Conservation (phyloP, 2,329 filamentous ascomycete species). For the Nemania sp. region DNA sequence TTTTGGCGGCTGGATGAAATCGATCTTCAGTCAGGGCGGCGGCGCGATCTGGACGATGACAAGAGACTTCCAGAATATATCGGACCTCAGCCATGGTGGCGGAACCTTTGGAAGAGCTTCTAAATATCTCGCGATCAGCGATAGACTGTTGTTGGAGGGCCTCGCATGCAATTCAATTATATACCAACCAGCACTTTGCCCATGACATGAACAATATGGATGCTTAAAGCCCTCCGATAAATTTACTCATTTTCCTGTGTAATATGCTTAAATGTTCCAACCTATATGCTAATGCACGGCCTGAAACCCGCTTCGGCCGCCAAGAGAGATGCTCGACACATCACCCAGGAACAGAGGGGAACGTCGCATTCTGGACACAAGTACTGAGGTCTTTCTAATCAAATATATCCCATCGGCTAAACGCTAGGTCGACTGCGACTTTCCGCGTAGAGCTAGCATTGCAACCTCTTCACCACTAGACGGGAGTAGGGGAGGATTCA, state of each 20-base stretch:
- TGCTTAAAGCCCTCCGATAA: not conserved
- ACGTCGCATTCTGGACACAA: conserved; percentile 8
- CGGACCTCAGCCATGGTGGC: conserved; percentile 47
- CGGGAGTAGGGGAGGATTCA: not conserved
- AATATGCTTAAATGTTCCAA: not conserved
- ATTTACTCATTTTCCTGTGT: too few species aligned
- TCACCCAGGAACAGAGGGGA: conserved; percentile 17
- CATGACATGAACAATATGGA: not conserved
- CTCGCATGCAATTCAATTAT: not conserved
- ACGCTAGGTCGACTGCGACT: conserved; percentile 1
- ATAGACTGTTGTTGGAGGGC: not conserved
- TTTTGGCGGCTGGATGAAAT: conserved; percentile 57
- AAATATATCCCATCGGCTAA: conserved; percentile 24
- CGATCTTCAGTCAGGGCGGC: conserved; percentile 60
- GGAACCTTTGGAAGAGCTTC: conserved; percentile 48
- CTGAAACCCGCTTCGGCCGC: not conserved
- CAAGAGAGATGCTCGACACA: not conserved
- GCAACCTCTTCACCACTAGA: not conserved
- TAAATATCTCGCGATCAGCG: conserved; percentile 32
- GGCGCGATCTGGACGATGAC: conserved; percentile 57
- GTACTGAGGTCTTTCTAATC: conserved; percentile 18
- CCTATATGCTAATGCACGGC: not conserved
- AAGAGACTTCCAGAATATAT: conserved; percentile 41
- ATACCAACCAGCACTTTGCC: conserved; percentile 9
- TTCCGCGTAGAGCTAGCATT: conserved; percentile 3